Evolutionary conservation across 176 grass and related monocot genomes (phyloP), one percentile per base, ranked within the genome.

Genomic region (Lolium multiflorum): DNA sequence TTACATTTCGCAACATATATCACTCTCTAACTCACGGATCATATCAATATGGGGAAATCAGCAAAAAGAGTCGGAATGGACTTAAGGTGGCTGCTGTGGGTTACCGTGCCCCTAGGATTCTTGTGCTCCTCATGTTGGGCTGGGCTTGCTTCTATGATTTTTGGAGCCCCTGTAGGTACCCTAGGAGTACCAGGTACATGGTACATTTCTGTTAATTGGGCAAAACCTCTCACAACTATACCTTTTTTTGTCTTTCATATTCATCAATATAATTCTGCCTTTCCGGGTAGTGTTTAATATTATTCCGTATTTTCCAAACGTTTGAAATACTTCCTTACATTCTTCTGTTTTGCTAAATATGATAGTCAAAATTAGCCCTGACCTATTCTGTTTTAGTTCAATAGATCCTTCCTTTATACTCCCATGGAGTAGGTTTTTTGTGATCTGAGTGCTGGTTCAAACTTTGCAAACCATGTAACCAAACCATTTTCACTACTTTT

Each of bases 261-360:
- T 84, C 44, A 39, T 76, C 20, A 14, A 60, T 60, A 80, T 24
- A 47, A 26, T 63, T 79, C 11, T 26, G 15, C 76, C 18, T 67
- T 41, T 50, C 24, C 14, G 16, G 24, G 4, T 7, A 75, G 7
- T 65, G 4, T 52, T 52, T 22, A 75, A 38, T 64, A n/a, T 51
- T 76, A 8, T 74, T 47, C 47, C 44, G 8, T 14, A 12, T 51
- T 17, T 9, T 84, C 28, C 71, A 50, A 17, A 52, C 81, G 12
- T 84, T 79, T 50, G 7, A 58, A 15, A 52, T 20, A 14, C 8
- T 44, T 68, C 14, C 31, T 22, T 79, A 41, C 55, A 77, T 64
- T 20, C 17, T 15, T 89, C 61, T 0, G 5, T 81, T 80, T 80
- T 54, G 50, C 41, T 48, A 24, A 80, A 85, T 81, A 67, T 77